phyloP scores from a whole-genome alignment of 345 rosid genomes.

The Raphanus raphanistrum region DNA sequence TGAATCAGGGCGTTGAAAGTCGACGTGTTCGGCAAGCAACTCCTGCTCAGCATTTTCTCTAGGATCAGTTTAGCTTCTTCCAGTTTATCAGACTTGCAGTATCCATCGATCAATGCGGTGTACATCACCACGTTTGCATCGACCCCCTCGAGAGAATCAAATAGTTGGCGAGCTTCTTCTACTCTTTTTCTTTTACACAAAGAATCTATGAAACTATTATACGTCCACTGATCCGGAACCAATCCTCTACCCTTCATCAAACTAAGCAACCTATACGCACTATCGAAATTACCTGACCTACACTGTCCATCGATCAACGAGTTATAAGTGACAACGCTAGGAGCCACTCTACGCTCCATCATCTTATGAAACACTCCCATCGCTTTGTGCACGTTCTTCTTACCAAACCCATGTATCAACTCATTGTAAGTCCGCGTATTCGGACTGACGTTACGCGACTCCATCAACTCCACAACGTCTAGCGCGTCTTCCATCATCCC shows the following conservation, averaged over 20 bases:
- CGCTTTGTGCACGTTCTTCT: conserved; percentile 74
- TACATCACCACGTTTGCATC: conserved; percentile 73
- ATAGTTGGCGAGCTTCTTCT: conserved; percentile 63
- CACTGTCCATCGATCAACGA: conserved; percentile 76
- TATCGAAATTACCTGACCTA: conserved; percentile 64
- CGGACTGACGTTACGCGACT: conserved; percentile 54
- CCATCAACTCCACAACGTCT: conserved; percentile 70
- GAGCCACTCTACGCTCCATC: conserved; percentile 55
- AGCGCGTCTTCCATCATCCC: conserved; percentile 60
- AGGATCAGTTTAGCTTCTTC: conserved; percentile 58
- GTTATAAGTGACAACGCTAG: conserved; percentile 65
- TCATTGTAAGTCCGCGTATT: conserved; percentile 85
- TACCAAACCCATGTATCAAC: conserved; percentile 68
- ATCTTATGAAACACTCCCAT: conserved; percentile 66
- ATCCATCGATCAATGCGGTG: conserved; percentile 84
- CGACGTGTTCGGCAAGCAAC: conserved; percentile 59
- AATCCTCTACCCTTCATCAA: conserved; percentile 60
- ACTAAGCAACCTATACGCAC: conserved; percentile 67
- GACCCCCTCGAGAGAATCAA: conserved; percentile 68
- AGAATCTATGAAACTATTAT: conserved; percentile 58
- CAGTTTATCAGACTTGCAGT: conserved; percentile 63
- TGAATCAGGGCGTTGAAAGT: conserved; percentile 79
- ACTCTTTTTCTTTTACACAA: conserved; percentile 69
- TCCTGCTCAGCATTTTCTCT: conserved; percentile 56
- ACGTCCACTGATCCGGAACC: conserved; percentile 77